A percentile compares a stretch with the other conserved stretches of the same genome.
These are phyloP conservation scores for Chlamydomonas sp. DNA, from an alignment of 139 green algal species.

Conservation along the genomic window DNA sequence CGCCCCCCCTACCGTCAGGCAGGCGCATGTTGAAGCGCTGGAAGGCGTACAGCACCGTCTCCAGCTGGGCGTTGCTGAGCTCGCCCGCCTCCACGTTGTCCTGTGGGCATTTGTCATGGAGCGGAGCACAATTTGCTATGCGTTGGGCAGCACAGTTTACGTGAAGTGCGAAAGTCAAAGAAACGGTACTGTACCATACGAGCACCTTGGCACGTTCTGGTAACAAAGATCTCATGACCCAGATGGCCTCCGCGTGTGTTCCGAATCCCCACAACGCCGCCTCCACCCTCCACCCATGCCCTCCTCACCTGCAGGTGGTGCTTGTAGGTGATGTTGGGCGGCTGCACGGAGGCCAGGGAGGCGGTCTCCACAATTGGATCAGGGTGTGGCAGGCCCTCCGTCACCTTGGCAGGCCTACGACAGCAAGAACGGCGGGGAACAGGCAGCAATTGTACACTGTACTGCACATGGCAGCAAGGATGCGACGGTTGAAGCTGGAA, in stretches of 20 bases:
- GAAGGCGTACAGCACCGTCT: constrained; percentile 82
- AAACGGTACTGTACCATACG: neutral
- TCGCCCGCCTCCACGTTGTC: constrained; percentile 39
- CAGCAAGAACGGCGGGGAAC: too few species aligned
- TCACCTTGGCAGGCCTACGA: constrained; percentile 53
- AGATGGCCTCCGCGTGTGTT: neutral
- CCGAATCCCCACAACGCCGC: neutral
- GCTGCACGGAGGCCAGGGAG: constrained; percentile 65
- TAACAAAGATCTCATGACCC: neutral
- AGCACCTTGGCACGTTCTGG: neutral
- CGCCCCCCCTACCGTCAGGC: constrained; percentile 6
- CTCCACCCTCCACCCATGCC: neutral
- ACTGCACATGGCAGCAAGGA: neutral
- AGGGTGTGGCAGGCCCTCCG: constrained; percentile 59
- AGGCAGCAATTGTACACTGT: neutral
- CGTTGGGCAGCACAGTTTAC: too few species aligned
- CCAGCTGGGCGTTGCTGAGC: constrained; percentile 80
- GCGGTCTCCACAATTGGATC: constrained; percentile 83
- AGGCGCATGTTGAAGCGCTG: constrained; percentile 67
- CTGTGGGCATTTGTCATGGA: constrained; percentile 7
- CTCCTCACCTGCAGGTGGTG: constrained; percentile 55
- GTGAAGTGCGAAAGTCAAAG: too few species aligned
- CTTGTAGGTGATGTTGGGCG: constrained; percentile 64
- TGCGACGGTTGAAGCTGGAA: neutral
- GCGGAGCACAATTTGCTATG: too few species aligned